Percentiles rank a stretch among this genome's conserved stretches.
Evolutionary conservation across 768 basidiomycete species (phyloP).

Genomic region (Kwoniella sp.): DNA sequence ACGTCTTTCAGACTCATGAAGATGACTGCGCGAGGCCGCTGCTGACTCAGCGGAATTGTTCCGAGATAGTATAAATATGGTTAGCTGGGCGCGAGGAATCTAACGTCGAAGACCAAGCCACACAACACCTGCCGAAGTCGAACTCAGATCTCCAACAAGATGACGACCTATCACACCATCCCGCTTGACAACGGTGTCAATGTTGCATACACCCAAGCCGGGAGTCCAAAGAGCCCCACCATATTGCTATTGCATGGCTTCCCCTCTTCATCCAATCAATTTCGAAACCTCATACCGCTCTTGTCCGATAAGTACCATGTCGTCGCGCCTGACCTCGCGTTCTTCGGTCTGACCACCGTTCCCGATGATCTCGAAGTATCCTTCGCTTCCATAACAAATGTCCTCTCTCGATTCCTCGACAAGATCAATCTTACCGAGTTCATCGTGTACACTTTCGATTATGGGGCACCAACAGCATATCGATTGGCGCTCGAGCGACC

Average conservation of each 20-base stretch:
- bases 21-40: too few relatives aligned
- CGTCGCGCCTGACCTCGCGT: slow-evolving; percentile 63
- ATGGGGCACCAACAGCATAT: slow-evolving; percentile 57
- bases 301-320: slow-evolving; percentile 59
- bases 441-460: slow-evolving; percentile 62
- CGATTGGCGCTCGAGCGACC: slow-evolving; percentile 59
- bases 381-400: slow-evolving; percentile 59
- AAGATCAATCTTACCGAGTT: slow-evolving; percentile 58
- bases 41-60: too few relatives aligned
- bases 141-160: background rate
- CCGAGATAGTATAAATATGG: too few relatives aligned
- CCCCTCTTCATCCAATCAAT: slow-evolving; percentile 62
- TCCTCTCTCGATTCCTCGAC: slow-evolving; percentile 60
- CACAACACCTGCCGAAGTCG: background rate
- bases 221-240: slow-evolving; percentile 33
- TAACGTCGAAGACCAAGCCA: too few relatives aligned
- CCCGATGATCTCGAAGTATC: slow-evolving; percentile 57
- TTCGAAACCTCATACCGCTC: slow-evolving; percentile 60
- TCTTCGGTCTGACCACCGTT: slow-evolving; percentile 62
- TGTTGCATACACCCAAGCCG: slow-evolving; percentile 61
- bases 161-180: slow-evolving; percentile 9
- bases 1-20: too few relatives aligned
- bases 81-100: too few relatives aligned
- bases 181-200: slow-evolving; percentile 16
- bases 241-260: slow-evolving; percentile 63